phyloP scores from a whole-genome alignment of 2,329 filamentous ascomycete genomes.

The Clarireedia monteithiana region DNA sequence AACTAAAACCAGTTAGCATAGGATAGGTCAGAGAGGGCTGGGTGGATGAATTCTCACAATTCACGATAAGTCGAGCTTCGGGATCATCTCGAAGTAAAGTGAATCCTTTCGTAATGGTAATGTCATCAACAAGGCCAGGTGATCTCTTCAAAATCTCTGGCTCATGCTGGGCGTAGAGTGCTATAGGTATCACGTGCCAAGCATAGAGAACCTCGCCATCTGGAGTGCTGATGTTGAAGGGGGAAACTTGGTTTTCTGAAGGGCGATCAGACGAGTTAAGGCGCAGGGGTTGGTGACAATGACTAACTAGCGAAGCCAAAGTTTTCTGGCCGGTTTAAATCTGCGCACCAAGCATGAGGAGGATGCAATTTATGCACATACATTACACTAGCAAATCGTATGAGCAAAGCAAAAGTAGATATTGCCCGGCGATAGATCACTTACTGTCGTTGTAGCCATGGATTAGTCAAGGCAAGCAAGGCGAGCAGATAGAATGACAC shows the following conservation, averaged over 20 bases:
- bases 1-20: conserved; percentile 35
- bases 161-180: conserved; percentile 68
- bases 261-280: background rate
- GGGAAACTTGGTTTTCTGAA: conserved; percentile 76
- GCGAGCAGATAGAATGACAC: conserved; percentile 60
- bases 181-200: conserved; percentile 83
- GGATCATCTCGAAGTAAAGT: conserved; percentile 55
- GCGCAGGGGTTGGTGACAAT: background rate
- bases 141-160: conserved; percentile 46
- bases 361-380: conserved; percentile 76
- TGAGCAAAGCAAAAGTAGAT: background rate
- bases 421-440: conserved; percentile 24
- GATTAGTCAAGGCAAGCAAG: conserved; percentile 57
- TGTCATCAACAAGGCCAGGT: conserved; percentile 35
- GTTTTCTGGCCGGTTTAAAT: conserved; percentile 67
- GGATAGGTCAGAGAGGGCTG: background rate
- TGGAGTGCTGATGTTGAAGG: conserved; percentile 67
- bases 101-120: conserved; percentile 52
- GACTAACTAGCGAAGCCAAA: conserved; percentile 77
- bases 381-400: conserved; percentile 45
- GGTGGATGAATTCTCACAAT: conserved; percentile 39
- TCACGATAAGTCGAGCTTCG: conserved; percentile 54
- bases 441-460: conserved; percentile 74
- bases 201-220: conserved; percentile 76
- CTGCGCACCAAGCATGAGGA: conserved; percentile 53